Base-by-base conservation (phyloP, 768 basidiomycete genomes). In the Rhodotorula taiwanensis region DNA sequence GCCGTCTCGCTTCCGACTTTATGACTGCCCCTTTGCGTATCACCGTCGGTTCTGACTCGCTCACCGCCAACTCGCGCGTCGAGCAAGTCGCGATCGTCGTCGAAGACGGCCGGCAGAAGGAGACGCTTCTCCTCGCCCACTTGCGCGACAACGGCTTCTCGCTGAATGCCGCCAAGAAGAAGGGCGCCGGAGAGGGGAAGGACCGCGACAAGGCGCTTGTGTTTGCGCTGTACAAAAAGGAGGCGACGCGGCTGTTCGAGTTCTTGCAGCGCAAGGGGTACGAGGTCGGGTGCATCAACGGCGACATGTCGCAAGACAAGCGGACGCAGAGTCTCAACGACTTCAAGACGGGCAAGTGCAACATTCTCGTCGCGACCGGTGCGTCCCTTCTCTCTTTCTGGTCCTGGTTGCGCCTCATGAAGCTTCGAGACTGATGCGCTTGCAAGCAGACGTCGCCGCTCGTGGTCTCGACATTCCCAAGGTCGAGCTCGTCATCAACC, bases 151-250 rank as follows among this genome's bases (percentile, higher is more conserved):
- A 73, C 54, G 70, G 71, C 16, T 72, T 67, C 66, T 80, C 58
- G 79, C 74, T 49, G 71, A 45, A 64, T 70, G 49, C 67, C 76
- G 77, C 54, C 77, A 72, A 50, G 84, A 39, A 39, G 36, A 86
- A 28, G 80, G 86, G 15, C 86, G 33, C 13, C 21, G 89, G 42
- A 82, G 51, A 59, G 53, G 67, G 67, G 20, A 55, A 57, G 44
- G 68, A 65, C 28, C 58, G 69, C 23, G 71, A 73, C 43, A 73
- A 74, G 67, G 68, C 89, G 63, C 83, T 99, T 39, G 82, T 99
- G 31, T 99, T 99, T 74, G 94, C 88, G 21, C 80, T 98, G 43
- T 99, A 99, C 80, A 99, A 99, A 78, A 94, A 92, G 75, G 95
- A 72, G 76, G 90, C 93, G 11, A 82, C 88, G 23, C 82, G 95